These are phyloP conservation scores for Talaromyces stipitatus DNA, from an alignment of 495 filamentous ascomycete species.

Conservation along the genomic window DNA sequence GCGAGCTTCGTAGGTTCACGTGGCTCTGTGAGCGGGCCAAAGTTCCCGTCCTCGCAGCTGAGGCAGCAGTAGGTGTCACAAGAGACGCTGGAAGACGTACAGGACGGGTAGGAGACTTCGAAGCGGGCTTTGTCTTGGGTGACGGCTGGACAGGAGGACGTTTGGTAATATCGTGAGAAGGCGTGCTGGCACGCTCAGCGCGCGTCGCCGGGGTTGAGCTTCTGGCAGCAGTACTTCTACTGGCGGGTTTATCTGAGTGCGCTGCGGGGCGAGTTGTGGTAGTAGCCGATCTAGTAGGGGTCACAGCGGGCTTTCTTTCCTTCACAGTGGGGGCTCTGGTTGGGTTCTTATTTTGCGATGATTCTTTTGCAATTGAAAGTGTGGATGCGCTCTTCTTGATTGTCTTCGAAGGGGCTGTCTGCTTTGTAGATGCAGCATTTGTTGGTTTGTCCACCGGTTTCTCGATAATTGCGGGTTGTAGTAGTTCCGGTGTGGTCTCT, in stretches of 20 bases:
- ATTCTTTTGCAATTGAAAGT: constrained; percentile 28
- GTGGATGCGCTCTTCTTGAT: constrained; percentile 34
- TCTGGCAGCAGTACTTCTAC: constrained; percentile 8
- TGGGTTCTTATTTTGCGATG: constrained; percentile 16
- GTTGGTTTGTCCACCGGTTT: constrained; percentile 8
- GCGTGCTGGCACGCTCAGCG: constrained; percentile 23
- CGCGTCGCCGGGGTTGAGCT: constrained; percentile 13
- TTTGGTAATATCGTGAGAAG: constrained; percentile 21
- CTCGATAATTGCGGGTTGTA: background rate
- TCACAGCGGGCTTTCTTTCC: constrained; percentile 8
- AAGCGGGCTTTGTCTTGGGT: constrained; percentile 42
- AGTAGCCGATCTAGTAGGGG: constrained; percentile 10
- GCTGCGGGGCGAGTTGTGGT: constrained; percentile 9
- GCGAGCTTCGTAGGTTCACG: constrained; percentile 24
- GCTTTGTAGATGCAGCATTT: constrained; percentile 15
- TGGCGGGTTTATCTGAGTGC: constrained; percentile 22
- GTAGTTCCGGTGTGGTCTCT: background rate
- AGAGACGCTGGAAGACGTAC: constrained; percentile 53
- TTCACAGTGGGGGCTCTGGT: constrained; percentile 5
- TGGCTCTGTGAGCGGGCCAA: constrained; percentile 36
- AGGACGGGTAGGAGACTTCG: constrained; percentile 59
- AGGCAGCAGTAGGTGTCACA: constrained; percentile 56
- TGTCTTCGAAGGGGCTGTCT: constrained; percentile 21
- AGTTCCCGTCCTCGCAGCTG: constrained; percentile 46
- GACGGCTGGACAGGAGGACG: constrained; percentile 13